Evolutionary conservation across 495 filamentous ascomycete species (phyloP).

Genomic region (Filosporella fistucella): DNA sequence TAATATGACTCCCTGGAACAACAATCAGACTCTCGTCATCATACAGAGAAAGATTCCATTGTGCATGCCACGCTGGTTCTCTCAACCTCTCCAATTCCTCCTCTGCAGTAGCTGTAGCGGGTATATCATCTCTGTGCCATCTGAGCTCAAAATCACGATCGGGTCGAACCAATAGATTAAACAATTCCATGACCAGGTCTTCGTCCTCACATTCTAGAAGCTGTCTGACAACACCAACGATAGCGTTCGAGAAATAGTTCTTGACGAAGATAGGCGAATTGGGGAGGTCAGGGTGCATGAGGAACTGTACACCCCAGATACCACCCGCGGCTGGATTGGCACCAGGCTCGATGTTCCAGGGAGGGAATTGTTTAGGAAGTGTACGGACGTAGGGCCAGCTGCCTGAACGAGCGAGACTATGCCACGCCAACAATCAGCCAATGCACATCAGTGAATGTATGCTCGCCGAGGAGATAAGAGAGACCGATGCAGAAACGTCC

Average conservation of each 20-base stretch:
- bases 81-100: conserved; percentile 51
- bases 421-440: too few species aligned
- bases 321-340: conserved; percentile 44
- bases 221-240: conserved; percentile 53
- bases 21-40: conserved; percentile 64
- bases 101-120: conserved; percentile 44
- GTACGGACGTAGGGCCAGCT: conserved; percentile 76
- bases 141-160: conserved; percentile 59
- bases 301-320: conserved; percentile 85
- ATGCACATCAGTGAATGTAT: too few species aligned
- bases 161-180: conserved; percentile 72
- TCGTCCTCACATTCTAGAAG: conserved; percentile 40
- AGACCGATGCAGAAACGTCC: too few species aligned
- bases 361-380: conserved; percentile 82
- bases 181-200: conserved; percentile 70
- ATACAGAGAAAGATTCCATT: conserved; percentile 75
- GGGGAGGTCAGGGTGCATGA: conserved; percentile 65
- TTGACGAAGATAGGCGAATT: conserved; percentile 48
- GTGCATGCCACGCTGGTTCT: conserved; percentile 56
- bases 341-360: conserved; percentile 55
- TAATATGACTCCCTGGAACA: conserved; percentile 63
- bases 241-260: conserved; percentile 59
- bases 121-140: conserved; percentile 79
- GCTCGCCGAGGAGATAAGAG: too few species aligned
- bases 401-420: conserved; percentile 54